A percentile compares a stretch with the other conserved stretches of the same genome.
Conservation (phyloP, 306 rosid species). For the Dryas octopetala region DNA sequence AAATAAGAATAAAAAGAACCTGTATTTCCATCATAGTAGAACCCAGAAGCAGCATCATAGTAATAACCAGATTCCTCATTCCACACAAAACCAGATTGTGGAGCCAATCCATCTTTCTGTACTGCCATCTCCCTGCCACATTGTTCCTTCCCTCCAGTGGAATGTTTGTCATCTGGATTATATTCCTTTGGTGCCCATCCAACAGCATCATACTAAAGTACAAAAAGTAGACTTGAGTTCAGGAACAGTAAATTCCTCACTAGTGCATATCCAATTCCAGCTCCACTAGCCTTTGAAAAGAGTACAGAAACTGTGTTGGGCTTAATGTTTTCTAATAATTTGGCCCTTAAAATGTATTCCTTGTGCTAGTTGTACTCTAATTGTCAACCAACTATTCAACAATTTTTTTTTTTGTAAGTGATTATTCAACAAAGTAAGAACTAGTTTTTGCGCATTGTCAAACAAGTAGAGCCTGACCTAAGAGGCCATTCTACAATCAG, state of each 20-base stretch:
- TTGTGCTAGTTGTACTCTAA: background rate
- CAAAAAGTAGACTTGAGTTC: background rate
- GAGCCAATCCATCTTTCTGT: conserved; percentile 58
- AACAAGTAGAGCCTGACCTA: too few relatives aligned
- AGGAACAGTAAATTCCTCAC: background rate
- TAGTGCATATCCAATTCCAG: background rate
- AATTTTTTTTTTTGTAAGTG: background rate
- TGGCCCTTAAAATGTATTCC: background rate
- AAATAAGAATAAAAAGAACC: background rate
- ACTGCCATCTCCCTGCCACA: conserved; percentile 42
- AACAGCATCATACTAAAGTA: conserved; percentile 73
- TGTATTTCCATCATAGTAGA: conserved; percentile 87
- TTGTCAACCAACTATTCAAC: background rate
- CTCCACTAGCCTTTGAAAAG: background rate
- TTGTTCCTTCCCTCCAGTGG: conserved; percentile 56
- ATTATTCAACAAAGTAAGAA: too few relatives aligned
- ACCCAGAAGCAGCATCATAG: conserved; percentile 96
- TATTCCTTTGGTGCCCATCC: conserved; percentile 99
- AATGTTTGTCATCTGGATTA: conserved; percentile 78
- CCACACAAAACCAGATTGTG: conserved; percentile 96
- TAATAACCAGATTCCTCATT: conserved; percentile 98
- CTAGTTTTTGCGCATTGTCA: too few relatives aligned
- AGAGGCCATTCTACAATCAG: too few relatives aligned
- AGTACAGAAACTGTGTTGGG: background rate
- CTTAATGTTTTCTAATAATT: too few relatives aligned